Percentiles rank a stretch among this genome's conserved stretches.
Conservation (phyloP, 2,329 filamentous ascomycete genomes). For the Aspergillus hiratsukae region DNA sequence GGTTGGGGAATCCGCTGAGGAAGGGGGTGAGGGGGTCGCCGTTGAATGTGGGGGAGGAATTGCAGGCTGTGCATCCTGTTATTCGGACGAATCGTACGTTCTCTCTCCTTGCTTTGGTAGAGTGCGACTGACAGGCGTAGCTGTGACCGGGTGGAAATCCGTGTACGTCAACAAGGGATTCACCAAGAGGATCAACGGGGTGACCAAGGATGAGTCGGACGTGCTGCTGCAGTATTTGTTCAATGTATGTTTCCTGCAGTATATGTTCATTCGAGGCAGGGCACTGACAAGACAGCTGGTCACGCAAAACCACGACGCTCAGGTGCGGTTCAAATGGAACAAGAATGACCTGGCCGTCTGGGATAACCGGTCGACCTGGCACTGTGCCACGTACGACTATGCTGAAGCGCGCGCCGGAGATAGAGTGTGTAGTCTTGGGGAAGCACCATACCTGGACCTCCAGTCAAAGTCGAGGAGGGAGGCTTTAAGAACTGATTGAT, state of each 20-base stretch:
- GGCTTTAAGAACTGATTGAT: slow-evolving; percentile 16
- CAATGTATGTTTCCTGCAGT: slow-evolving; percentile 32
- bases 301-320: slow-evolving; percentile 48
- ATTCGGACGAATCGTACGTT: slow-evolving; percentile 52
- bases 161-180: slow-evolving; percentile 46
- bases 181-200: slow-evolving; percentile 40
- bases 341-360: slow-evolving; percentile 40
- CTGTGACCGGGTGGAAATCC: slow-evolving; percentile 60
- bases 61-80: slow-evolving; percentile 53
- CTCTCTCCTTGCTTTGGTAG: not conserved
- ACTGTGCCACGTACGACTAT: slow-evolving; percentile 34
- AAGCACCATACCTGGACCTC: slow-evolving; percentile 50
- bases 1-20: slow-evolving; percentile 32
- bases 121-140: not conserved
- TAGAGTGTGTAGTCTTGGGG: slow-evolving; percentile 49
- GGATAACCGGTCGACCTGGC: slow-evolving; percentile 38
- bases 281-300: slow-evolving; percentile 25
- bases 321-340: slow-evolving; percentile 49
- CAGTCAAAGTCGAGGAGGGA: slow-evolving; percentile 36
- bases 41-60: slow-evolving; percentile 49
- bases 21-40: slow-evolving; percentile 49
- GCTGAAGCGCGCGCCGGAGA: slow-evolving; percentile 43
- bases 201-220: slow-evolving; percentile 43
- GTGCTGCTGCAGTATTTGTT: slow-evolving; percentile 43
- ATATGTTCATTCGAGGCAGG: slow-evolving; percentile 37